phyloP scores from a whole-genome alignment of 2,329 filamentous ascomycete species.

The Dactylellina parvicollis region DNA sequence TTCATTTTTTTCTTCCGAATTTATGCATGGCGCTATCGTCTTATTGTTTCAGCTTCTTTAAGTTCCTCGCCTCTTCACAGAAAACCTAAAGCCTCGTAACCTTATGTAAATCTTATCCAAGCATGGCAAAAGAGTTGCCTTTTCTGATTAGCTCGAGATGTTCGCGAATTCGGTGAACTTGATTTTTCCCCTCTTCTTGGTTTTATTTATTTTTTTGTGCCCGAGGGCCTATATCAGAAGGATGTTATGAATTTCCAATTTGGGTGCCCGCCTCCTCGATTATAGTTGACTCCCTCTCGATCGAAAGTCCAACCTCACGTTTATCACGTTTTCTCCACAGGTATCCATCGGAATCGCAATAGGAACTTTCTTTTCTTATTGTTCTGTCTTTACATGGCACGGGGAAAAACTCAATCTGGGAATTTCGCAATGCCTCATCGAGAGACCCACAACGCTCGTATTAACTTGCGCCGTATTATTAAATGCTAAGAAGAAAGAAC shows the following conservation, averaged over 20 bases:
- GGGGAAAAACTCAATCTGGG: too few species aligned
- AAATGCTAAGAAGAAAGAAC: too few species aligned
- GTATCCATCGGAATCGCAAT: background rate
- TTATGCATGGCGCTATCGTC: background rate
- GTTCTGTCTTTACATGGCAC: background rate
- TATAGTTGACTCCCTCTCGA: background rate
- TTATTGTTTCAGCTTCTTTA: background rate
- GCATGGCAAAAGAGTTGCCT: background rate
- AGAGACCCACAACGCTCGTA: too few species aligned
- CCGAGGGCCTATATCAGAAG: background rate
- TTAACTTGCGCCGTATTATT: too few species aligned
- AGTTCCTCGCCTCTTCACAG: background rate
- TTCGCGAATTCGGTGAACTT: background rate
- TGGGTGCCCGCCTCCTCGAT: slow-evolving; percentile 17
- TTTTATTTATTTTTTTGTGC: background rate
- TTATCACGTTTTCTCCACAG: background rate
- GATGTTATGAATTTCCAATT: slow-evolving; percentile 2
- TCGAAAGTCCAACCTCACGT: background rate
- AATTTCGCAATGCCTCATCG: too few species aligned
- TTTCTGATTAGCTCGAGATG: background rate
- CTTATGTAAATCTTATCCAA: background rate
- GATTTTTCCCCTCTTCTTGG: background rate
- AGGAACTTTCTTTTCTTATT: background rate
- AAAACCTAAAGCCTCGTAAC: background rate
- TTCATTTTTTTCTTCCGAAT: background rate